These are phyloP conservation scores for Angophora floribunda DNA, from an alignment of 345 rosid species.

Conservation along the genomic window DNA sequence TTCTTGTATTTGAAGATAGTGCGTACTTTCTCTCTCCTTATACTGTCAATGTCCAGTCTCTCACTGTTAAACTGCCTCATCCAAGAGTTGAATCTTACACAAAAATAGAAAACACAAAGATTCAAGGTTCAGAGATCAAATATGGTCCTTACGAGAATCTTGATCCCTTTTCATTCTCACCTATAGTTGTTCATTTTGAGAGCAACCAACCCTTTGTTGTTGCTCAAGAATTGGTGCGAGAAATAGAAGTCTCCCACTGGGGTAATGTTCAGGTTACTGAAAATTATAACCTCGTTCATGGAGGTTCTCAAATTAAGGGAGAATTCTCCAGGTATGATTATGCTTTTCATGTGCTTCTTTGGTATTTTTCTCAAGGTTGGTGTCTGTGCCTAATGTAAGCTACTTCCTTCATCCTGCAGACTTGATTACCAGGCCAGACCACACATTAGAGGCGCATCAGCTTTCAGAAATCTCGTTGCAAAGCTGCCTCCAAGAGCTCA, in stretches of 20 bases:
- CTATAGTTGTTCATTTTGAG: constrained; percentile 78
- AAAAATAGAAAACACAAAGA: constrained; percentile 54
- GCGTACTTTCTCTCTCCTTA: constrained; percentile 77
- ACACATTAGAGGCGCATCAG: constrained; percentile 54
- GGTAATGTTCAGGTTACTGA: constrained; percentile 89
- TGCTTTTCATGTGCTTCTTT: neutral
- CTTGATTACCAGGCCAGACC: constrained; percentile 85
- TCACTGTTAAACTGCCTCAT: constrained; percentile 60
- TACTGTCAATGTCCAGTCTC: constrained; percentile 55
- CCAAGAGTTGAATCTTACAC: constrained; percentile 76
- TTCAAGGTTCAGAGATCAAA: constrained; percentile 69
- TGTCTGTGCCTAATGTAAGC: neutral
- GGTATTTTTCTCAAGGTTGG: neutral
- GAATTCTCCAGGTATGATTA: constrained; percentile 73
- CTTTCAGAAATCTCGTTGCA: constrained; percentile 65
- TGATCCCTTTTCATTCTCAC: constrained; percentile 53
- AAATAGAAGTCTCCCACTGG: constrained; percentile 97
- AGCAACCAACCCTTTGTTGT: constrained; percentile 77
- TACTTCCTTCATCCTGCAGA: constrained; percentile 15
- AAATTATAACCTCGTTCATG: constrained; percentile 65
- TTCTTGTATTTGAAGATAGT: constrained; percentile 73
- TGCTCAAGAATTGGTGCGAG: constrained; percentile 69
- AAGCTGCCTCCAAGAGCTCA: constrained; percentile 89
- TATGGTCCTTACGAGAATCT: constrained; percentile 82
- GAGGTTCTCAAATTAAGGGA: constrained; percentile 82